Conservation (phyloP, 2,329 filamentous ascomycete genomes). For the Calonectria henricotiae region DNA sequence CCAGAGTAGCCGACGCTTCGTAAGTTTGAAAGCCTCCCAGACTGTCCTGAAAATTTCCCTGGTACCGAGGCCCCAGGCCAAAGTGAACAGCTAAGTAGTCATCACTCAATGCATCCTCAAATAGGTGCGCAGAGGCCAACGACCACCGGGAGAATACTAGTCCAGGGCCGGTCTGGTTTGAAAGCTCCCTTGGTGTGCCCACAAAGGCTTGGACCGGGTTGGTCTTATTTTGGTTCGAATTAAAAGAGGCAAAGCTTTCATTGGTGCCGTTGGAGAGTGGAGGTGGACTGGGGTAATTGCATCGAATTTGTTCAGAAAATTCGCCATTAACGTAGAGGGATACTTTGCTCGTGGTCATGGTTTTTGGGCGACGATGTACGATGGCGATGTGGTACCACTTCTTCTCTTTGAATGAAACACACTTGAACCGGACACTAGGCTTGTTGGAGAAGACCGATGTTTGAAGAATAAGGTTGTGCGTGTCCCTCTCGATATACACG, state of each 20-base stretch:
- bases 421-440: slow-evolving; percentile 95
- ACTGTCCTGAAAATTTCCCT: slow-evolving; percentile 97
- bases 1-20: slow-evolving; percentile 90
- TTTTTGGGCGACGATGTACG: slow-evolving; percentile 85
- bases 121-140: slow-evolving; percentile 89
- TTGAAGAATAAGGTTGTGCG: slow-evolving; percentile 93
- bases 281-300: slow-evolving; percentile 87
- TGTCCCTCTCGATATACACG: slow-evolving; percentile 94
- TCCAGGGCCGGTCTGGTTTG: slow-evolving; percentile 81
- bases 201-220: slow-evolving; percentile 91
- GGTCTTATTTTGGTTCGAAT: slow-evolving; percentile 70
- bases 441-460: slow-evolving; percentile 90
- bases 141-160: slow-evolving; percentile 88
- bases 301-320: slow-evolving; percentile 92
- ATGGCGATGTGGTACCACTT: slow-evolving; percentile 95
- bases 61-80: slow-evolving; percentile 90
- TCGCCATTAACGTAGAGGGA: slow-evolving; percentile 94
- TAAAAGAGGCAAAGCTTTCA: slow-evolving; percentile 81
- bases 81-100: slow-evolving; percentile 93
- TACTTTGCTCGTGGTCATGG: slow-evolving; percentile 84
- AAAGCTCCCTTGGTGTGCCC: slow-evolving; percentile 91
- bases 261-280: slow-evolving; percentile 75
- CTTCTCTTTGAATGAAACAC: slow-evolving; percentile 80
- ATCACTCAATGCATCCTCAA: slow-evolving; percentile 90
- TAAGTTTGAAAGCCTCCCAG: slow-evolving; percentile 98